Evolutionary conservation across 148 eudicot genomes (phyloP), one percentile per base, ranked within the genome.

Genomic region (Suaeda aralocaspica): DNA sequence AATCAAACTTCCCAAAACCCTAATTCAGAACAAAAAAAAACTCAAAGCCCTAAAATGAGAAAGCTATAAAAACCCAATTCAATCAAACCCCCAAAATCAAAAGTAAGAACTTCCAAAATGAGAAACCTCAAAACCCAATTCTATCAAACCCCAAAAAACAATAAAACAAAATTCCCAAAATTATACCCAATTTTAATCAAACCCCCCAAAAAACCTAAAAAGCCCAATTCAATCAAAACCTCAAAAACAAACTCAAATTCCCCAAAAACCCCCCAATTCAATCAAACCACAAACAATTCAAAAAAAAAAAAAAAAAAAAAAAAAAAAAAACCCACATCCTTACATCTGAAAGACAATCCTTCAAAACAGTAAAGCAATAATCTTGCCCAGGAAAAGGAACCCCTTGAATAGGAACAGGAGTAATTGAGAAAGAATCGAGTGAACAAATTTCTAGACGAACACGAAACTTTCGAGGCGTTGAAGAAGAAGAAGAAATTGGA

Each of bases 381-480:
- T 57, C 83, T 52, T 82, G 87, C 29, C 96, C 93, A 6, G 93
- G 91, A 63, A 79, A 95, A 9, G 64, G 3, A 53, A 79, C 77
- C 73, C 91, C 93, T 65, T 72, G 60, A 34, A 81, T 52, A 0
- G 83, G 64, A 1, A 25, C 57, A 2, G 96, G 91, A 15, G 82
- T 76, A 72, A 88, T 67, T 0, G 85, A 84, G 76, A 95, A 95
- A 2, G 97, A 86, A 76, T 89, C 93, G 4, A 93, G 90, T 14
- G 91, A 83, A 70, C 93, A 95, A 10, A 91, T 88, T 68, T 95
- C 99, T n/a, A 95, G 85, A 44, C 90, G 79, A 62, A 71, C 88
- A 55, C 84, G 74, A 33, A 95, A 89, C 73, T 64, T 78, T 14
- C 75, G 68, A 10, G 80, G 67, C 70, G 67, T n/a, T n/a, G n/a